Evolutionary conservation across 2,329 filamentous ascomycete species (phyloP).

Genomic region (Grosmannia serpens): DNA sequence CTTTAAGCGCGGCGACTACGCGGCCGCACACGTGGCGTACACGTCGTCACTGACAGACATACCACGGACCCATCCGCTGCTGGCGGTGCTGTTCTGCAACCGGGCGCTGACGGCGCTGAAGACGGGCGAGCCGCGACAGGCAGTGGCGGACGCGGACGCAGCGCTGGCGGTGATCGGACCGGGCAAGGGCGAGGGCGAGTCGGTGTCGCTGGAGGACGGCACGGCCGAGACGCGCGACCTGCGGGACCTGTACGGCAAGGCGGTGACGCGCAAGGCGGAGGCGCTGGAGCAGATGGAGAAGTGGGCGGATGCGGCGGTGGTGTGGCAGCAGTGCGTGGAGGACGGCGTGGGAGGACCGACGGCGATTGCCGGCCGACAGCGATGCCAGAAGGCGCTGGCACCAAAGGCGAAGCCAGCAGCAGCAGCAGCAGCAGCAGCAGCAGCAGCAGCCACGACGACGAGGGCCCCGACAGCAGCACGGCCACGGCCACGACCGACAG

Average conservation of each 20-base stretch:
- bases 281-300: slow-evolving; percentile 91
- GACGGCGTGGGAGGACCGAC: slow-evolving; percentile 74
- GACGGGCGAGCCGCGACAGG: slow-evolving; percentile 80
- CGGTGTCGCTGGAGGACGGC: slow-evolving; percentile 55
- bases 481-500: neutral
- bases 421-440: neutral
- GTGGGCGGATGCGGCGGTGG: slow-evolving; percentile 70
- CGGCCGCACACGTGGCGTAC: slow-evolving; percentile 74
- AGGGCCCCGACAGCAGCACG: neutral
- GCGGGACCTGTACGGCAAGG: slow-evolving; percentile 88
- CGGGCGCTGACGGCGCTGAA: slow-evolving; percentile 83
- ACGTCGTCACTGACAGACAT: slow-evolving; percentile 63
- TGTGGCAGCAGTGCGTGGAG: slow-evolving; percentile 78
- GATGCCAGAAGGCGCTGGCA: slow-evolving; percentile 78
- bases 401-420: slow-evolving; percentile 41
- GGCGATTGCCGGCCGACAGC: slow-evolving; percentile 72
- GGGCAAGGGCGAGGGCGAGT: slow-evolving; percentile 67
- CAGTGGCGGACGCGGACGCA: slow-evolving; percentile 72
- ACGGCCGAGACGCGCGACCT: slow-evolving; percentile 64
- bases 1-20: slow-evolving; percentile 91
- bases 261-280: slow-evolving; percentile 87
- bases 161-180: slow-evolving; percentile 72
- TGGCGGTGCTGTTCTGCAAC: slow-evolving; percentile 84
- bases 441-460: neutral
- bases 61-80: slow-evolving; percentile 68